Base-by-base conservation (phyloP, 805 yeast genomes). In the Lipomyces sp. region DNA sequence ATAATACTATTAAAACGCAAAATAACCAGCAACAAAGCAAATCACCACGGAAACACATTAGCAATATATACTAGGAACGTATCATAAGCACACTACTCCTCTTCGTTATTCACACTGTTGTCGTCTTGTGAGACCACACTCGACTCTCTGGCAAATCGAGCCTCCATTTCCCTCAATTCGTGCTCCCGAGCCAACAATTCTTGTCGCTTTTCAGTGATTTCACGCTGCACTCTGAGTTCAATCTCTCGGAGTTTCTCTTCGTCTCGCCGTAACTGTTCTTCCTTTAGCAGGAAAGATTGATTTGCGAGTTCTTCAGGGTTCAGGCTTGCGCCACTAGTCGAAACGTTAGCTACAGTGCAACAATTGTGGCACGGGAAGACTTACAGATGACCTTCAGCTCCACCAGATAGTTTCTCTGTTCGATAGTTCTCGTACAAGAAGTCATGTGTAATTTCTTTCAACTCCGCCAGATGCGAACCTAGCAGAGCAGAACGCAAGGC, bases 381-480 rank as follows among this genome's bases (percentile, higher is more conserved):
- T 3, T 62, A 57, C 63, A 53, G 58, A 2, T 59, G 30, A 6
- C 64, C 62, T 13, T 62, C 69, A 48, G 64, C 73, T 30, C 73
- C 69, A 54, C 66, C 64, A 6, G 90, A 85, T 72, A 90, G 81
- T 73, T 89, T 83, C 75, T 89, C 93, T 29, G 95, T 88, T 79
- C 97, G 85, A 76, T 89, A 90, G 65, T 87, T 86, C 75, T 90
- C 96, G 77, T 90, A 90, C 63, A 90, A 78, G 77, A 86, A 82
- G 72, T 87, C 90, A 73, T 89, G 92, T 35, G 96, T 90, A 66
- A 89, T 81, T 73, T 90, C 96, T 78, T 90, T 89, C 74, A 90
- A 85, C 73, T 90, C 95, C 75, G 87, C 89, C 71, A 90, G 80
- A 75, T 91, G 96, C n/a, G 93, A 85, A 5, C 96, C 96, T 74